Base-by-base conservation (phyloP, 2,329 filamentous ascomycete genomes). In the Huntiella omanensis region DNA sequence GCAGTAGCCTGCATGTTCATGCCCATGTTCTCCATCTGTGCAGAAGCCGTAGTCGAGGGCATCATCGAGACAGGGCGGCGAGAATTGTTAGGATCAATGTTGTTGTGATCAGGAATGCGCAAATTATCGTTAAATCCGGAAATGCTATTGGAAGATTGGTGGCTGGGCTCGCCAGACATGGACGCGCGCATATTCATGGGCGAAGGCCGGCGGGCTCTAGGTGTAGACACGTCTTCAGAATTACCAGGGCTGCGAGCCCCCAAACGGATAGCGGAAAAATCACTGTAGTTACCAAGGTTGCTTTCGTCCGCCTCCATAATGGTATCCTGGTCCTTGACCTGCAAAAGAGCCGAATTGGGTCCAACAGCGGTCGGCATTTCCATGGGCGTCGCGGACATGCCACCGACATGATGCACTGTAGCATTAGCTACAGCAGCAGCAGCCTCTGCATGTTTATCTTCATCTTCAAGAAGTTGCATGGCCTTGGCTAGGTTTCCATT, bases 121-220 rank as follows among this genome's bases (percentile, higher is more conserved):
- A 73, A 57, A 54, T 86, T 83, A 49, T 91, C 83, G 0, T 85
- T 92, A 55, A 95, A 92, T 58, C 96, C 91, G 53, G 84, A 69
- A 39, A 94, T 70, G 33, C 94, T 69, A 55, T 83, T 92, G 12
- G 82, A 81, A 3, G 80, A 83, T 55, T 81, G 72, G 28, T 38
- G 19, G 3, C 40, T 16, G 28, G 36, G 12, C 59, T 62, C 55
- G 59, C 56, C 65, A 51, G 58, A 54, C 51, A 53, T 61, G 51
- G 62, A 65, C 54, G 61, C 60, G 55, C 74, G 79, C 17, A 67
- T 16, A 28, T 48, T 35, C 40, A 40, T 44, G 17, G 46, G 34
- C 22, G 46, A 48, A 4, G 46, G 91, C 64, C 52, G 77, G 77
- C 6, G 83, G 12, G 43, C 43, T 45, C 47, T 39, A 19, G 43